phyloP scores from a whole-genome alignment of 345 rosid species.

The Lumnitzera littorea region DNA sequence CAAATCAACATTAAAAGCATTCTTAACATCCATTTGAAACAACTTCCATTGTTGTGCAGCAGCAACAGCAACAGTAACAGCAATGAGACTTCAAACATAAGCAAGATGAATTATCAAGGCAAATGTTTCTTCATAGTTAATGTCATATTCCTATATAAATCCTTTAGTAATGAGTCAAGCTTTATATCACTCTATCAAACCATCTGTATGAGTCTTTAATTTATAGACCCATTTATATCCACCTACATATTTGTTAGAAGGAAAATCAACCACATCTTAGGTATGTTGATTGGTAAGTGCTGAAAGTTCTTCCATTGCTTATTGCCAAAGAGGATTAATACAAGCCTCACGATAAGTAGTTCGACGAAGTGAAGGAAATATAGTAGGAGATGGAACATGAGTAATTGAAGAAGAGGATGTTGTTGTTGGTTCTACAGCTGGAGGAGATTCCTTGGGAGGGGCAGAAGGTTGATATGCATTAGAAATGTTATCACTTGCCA shows the following conservation, averaged over 20 bases:
- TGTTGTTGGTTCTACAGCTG: background rate
- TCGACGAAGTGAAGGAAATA: background rate
- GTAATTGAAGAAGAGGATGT: no score
- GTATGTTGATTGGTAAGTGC: background rate
- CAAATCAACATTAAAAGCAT: background rate
- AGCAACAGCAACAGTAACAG: background rate
- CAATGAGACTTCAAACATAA: background rate
- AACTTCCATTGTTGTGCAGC: background rate
- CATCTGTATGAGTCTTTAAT: background rate
- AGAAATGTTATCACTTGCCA: background rate
- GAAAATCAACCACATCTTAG: no score
- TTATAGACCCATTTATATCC: slow-evolving; percentile 3
- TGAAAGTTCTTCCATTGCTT: background rate
- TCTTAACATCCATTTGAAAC: slow-evolving; percentile 5
- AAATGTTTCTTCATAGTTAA: slow-evolving; percentile 8
- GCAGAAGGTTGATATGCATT: background rate
- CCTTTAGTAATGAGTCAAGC: background rate
- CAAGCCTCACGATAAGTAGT: background rate
- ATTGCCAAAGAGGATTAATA: background rate
- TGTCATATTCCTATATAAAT: background rate
- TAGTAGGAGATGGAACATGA: background rate
- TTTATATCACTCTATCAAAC: background rate
- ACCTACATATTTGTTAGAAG: background rate
- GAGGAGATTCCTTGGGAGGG: background rate
- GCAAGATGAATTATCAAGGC: background rate